A percentile compares a stretch with the other conserved stretches of the same genome.
Evolutionary conservation across 2,329 filamentous ascomycete species (phyloP).

Genomic region (Phialemoniopsis sp.): DNA sequence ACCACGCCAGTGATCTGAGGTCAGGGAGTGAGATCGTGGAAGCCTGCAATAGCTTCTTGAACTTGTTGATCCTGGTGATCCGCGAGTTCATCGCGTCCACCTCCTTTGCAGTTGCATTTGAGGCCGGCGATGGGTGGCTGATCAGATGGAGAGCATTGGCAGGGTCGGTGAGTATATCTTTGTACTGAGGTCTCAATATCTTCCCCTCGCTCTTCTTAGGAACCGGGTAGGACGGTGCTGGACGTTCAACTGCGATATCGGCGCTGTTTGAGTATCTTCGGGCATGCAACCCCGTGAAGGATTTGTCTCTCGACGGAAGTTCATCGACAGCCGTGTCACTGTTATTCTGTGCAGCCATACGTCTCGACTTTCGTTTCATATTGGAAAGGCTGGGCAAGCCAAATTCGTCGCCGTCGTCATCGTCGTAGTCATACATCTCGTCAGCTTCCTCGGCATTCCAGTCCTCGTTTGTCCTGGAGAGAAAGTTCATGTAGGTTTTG

Average conservation of each 20-base stretch:
- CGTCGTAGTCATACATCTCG: constrained; percentile 75
- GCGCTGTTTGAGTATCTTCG: constrained; percentile 77
- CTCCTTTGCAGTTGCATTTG: constrained; percentile 76
- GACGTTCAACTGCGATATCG: constrained; percentile 90
- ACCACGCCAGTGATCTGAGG: constrained; percentile 84
- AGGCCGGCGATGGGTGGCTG: constrained; percentile 72
- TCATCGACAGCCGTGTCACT: not conserved
- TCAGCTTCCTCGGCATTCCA: constrained; percentile 72
- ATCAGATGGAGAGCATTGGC: constrained; percentile 95
- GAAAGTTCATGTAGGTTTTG: constrained; percentile 74
- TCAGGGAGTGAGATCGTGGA: constrained; percentile 85
- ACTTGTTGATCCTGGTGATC: constrained; percentile 95
- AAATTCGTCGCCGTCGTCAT: constrained; percentile 92
- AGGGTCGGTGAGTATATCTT: constrained; percentile 85
- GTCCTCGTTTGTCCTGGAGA: constrained; percentile 77
- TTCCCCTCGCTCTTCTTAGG: constrained; percentile 90
- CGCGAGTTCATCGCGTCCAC: constrained; percentile 80
- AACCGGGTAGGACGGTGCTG: constrained; percentile 76
- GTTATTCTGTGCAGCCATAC: constrained; percentile 38
- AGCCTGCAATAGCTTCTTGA: constrained; percentile 91
- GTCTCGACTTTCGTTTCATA: constrained; percentile 71
- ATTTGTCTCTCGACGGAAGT: constrained; percentile 27
- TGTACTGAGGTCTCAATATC: constrained; percentile 94
- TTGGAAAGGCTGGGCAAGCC: constrained; percentile 88
- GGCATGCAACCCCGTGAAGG: constrained; percentile 31